These are phyloP conservation scores for Endoconidiophora polonica DNA, from an alignment of 2,329 filamentous ascomycete genomes.

Conservation along the genomic window DNA sequence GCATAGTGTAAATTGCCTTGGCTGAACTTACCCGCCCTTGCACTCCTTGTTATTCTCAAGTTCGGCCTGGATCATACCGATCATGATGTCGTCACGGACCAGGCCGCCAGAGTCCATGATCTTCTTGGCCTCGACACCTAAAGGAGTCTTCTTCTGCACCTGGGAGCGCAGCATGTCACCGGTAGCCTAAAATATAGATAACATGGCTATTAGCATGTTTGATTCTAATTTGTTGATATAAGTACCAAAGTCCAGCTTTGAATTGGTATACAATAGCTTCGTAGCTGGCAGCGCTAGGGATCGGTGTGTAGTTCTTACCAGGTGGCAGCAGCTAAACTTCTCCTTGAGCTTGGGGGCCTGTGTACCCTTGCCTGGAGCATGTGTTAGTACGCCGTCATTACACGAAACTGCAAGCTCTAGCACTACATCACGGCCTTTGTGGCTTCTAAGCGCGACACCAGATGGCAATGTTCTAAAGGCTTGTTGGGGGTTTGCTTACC, in stretches of 20 bases:
- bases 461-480: background rate
- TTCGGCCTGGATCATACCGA: slow-evolving; percentile 99
- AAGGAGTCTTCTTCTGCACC: slow-evolving; percentile 88
- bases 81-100: slow-evolving; percentile 97
- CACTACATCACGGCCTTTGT: background rate
- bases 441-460: background rate
- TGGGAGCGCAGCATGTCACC: slow-evolving; percentile 98
- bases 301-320: slow-evolving; percentile 42
- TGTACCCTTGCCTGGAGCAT: slow-evolving; percentile 74
- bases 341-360: slow-evolving; percentile 98
- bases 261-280: background rate
- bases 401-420: background rate
- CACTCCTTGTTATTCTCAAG: slow-evolving; percentile 88
- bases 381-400: background rate
- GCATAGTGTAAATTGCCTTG: background rate
- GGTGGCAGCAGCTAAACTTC: slow-evolving; percentile 90
- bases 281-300: slow-evolving; percentile 9
- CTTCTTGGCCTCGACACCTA: slow-evolving; percentile 96
- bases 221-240: background rate
- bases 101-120: slow-evolving; percentile 98
- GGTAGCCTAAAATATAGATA: slow-evolving; percentile 49
- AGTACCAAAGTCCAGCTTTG: background rate
- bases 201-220: background rate
- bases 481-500: slow-evolving; percentile 39
- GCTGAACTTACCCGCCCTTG: slow-evolving; percentile 70